These are phyloP conservation scores for Geranium brycei DNA, from an alignment of 345 rosid genomes.

Conservation along the genomic window DNA sequence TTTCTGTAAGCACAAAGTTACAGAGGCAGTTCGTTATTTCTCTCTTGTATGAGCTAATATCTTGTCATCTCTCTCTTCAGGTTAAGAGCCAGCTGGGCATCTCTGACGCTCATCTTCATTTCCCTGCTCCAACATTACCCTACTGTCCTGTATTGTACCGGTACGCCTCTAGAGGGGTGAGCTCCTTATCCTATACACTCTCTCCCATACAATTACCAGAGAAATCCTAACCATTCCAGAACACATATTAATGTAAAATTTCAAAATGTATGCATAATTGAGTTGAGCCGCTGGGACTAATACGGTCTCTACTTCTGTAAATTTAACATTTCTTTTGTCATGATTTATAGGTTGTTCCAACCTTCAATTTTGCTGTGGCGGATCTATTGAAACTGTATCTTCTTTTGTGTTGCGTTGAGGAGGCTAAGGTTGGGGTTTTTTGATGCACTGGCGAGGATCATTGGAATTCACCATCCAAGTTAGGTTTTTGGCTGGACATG, in stretches of 20 bases:
- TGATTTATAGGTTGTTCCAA: not conserved
- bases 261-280: too few relatives aligned
- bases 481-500: constrained; percentile 38
- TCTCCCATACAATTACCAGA: too few relatives aligned
- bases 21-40: not conserved
- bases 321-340: not conserved
- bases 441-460: constrained; percentile 69
- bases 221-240: not conserved
- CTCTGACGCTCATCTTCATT: not conserved
- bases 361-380: not conserved
- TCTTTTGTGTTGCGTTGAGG: not conserved
- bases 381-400: too few relatives aligned
- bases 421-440: constrained; percentile 11
- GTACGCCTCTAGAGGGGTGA: too few relatives aligned
- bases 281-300: not conserved
- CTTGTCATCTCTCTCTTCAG: not conserved
- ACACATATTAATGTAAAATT: not conserved
- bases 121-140: too few relatives aligned
- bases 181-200: too few relatives aligned
- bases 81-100: not conserved
- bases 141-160: too few relatives aligned
- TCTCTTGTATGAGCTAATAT: not conserved
- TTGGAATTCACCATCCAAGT: constrained; percentile 25
- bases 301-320: not conserved
- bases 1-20: not conserved